Conservation (phyloP, 129 eudicot species). For the Artemisia annua region DNA sequence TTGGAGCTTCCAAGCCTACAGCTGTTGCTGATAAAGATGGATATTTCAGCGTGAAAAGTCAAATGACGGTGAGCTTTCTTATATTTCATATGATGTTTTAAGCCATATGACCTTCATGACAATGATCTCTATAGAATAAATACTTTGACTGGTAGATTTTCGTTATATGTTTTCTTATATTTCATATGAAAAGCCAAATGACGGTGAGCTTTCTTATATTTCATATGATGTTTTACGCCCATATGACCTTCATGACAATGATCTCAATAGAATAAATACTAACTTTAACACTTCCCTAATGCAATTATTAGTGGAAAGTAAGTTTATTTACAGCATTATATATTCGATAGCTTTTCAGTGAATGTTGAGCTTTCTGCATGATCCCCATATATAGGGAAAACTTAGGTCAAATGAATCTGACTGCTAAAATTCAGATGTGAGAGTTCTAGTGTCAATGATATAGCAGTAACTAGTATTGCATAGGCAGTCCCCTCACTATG, state of each 20-base stretch:
- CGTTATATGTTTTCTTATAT: too few relatives aligned
- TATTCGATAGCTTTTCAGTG: not conserved
- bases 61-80: constrained; percentile 76
- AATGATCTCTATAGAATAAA: constrained; percentile 6
- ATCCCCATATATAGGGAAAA: not conserved
- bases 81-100: not conserved
- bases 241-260: not conserved
- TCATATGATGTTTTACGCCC: not conserved
- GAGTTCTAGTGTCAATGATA: not conserved
- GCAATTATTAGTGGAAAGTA: too few relatives aligned
- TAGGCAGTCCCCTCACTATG: not conserved
- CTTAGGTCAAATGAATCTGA: not conserved
- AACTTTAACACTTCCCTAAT: too few relatives aligned
- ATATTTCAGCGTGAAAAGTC: constrained; percentile 87
- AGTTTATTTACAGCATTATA: too few relatives aligned
- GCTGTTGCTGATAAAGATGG: constrained; percentile 81
- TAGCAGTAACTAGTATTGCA: not conserved
- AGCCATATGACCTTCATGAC: not conserved
- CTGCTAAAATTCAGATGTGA: not conserved
- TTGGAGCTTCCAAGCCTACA: constrained; percentile 95
- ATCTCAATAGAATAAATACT: constrained; percentile 1
- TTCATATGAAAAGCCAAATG: constrained; percentile 94
- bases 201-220: constrained; percentile 51
- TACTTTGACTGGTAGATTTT: not conserved
- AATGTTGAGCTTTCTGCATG: not conserved